These are phyloP conservation scores for Sphagnurus paluster DNA, from an alignment of 1,284 basidiomycete genomes.

Conservation along the genomic window DNA sequence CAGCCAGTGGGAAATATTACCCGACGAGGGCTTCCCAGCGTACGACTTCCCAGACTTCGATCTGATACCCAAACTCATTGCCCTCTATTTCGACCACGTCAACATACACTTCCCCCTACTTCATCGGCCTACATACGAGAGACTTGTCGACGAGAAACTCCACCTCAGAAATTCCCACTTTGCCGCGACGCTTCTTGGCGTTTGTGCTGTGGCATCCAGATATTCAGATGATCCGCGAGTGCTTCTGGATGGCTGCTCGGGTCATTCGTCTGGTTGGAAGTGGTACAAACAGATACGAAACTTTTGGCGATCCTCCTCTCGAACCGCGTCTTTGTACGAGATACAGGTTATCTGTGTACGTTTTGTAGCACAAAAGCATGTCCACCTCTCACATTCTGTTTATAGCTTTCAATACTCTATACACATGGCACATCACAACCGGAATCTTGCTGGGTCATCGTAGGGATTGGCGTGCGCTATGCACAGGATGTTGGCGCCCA, in stretches of 20 bases:
- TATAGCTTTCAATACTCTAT: constrained; percentile 22
- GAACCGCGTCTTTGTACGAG: constrained; percentile 56
- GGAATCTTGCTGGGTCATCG: constrained; percentile 28
- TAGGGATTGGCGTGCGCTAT: constrained; percentile 27
- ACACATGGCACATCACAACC: constrained; percentile 26
- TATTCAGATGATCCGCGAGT: constrained; percentile 64
- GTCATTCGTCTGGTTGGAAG: constrained; percentile 60
- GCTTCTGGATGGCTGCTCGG: constrained; percentile 37
- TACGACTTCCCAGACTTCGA: constrained; percentile 17
- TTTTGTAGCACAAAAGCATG: no score
- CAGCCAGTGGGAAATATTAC: constrained; percentile 16
- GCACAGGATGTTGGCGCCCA: constrained; percentile 42
- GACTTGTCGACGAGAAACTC: constrained; percentile 46
- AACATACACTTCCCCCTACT: constrained; percentile 30
- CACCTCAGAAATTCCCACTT: constrained; percentile 59
- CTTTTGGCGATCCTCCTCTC: constrained; percentile 44
- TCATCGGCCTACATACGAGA: constrained; percentile 67
- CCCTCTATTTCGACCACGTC: constrained; percentile 17
- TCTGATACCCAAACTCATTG: constrained; percentile 14
- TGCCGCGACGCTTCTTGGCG: constrained; percentile 64
- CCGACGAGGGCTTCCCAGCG: constrained; percentile 2
- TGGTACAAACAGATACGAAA: constrained; percentile 55
- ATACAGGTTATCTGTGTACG: constrained; percentile 53
- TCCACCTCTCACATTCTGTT: constrained; percentile 14
- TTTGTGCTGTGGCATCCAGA: constrained; percentile 71